Evolutionary conservation across 202 grass and related monocot species (phyloP), one percentile per base, ranked within the genome.

Genomic region (Setaria italica): DNA sequence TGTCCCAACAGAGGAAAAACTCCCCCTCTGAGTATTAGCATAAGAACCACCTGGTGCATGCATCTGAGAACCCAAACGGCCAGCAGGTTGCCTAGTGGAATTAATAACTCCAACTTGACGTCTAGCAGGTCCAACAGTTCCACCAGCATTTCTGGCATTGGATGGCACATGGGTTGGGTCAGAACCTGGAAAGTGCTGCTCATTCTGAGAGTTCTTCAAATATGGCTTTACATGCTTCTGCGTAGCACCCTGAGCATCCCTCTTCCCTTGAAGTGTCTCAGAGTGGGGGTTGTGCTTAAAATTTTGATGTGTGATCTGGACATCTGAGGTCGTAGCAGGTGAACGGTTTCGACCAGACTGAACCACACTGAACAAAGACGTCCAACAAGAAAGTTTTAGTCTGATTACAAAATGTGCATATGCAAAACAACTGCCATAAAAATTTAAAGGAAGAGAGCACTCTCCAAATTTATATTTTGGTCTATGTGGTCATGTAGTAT

Each of bases 211-310:
- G 33, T 85, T 90, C 54, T 77, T 92, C 80, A 85, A 67, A 87
- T 87, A 72, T 39, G 71, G 64, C 42, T 74, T 95, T 37, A 70
- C 80, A 87, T 95, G 68, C 67, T 80, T 78, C 73, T 89, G 80
- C 19, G 11, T 20, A 71, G 72, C 82, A 85, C 79, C 74, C 62
- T 90, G 86, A 45, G 29, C 53, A 33, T 77, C 80, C 41, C 70
- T 85, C 19, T 81, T 91, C 80, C 7, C 68, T 19, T 87, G 81
- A 76, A 30, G 43, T 17, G 62, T 50, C 47, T 87, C 85, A 69
- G 76, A 67, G 46, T 82, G 66, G 55, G 46, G 32, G 42, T 57
- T 84, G 21, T 89, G 53, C 42, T 70, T 76, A 73, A 37, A 83
- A 65, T 45, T 87, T 80, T 85, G 70, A 77, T 83, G 70, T 0